Conservation (phyloP, 768 basidiomycete genomes). For the Leccinum uliginosum region DNA sequence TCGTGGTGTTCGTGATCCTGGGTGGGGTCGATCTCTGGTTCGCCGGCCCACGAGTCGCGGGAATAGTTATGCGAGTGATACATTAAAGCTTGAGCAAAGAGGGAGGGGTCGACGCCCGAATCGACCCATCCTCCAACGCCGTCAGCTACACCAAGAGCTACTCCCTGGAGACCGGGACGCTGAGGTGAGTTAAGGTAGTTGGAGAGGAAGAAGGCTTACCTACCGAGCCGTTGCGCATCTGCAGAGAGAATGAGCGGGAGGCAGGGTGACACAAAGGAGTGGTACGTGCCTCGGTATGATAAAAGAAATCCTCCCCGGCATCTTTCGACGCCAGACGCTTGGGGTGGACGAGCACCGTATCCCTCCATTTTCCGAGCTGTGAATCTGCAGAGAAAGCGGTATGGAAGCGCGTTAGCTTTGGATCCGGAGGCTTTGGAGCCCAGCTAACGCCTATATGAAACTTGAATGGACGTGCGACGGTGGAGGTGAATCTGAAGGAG, state of each 20-base stretch:
- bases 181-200: constrained; percentile 24
- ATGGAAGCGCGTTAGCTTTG: constrained; percentile 30
- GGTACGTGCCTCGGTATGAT: constrained; percentile 60
- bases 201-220: constrained; percentile 29
- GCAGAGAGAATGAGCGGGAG: constrained; percentile 3
- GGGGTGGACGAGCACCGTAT: constrained; percentile 50
- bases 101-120: constrained; percentile 77
- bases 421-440: constrained; percentile 63
- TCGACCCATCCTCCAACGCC: constrained; percentile 93
- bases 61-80: constrained; percentile 76
- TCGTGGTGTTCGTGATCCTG: constrained; percentile 63
- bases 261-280: background rate
- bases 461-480: constrained; percentile 48
- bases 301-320: constrained; percentile 62
- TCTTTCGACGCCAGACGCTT: constrained; percentile 36
- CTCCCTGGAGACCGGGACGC: constrained; percentile 43
- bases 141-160: constrained; percentile 83
- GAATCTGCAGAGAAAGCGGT: constrained; percentile 55
- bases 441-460: constrained; percentile 79
- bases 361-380: constrained; percentile 65
- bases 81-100: constrained; percentile 91
- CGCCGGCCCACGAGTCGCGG: constrained; percentile 72
- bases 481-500: constrained; percentile 17
- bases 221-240: constrained; percentile 83
- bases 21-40: constrained; percentile 76